phyloP scores from a whole-genome alignment of 805 yeast species.

The Barnettozyma vustinii region DNA sequence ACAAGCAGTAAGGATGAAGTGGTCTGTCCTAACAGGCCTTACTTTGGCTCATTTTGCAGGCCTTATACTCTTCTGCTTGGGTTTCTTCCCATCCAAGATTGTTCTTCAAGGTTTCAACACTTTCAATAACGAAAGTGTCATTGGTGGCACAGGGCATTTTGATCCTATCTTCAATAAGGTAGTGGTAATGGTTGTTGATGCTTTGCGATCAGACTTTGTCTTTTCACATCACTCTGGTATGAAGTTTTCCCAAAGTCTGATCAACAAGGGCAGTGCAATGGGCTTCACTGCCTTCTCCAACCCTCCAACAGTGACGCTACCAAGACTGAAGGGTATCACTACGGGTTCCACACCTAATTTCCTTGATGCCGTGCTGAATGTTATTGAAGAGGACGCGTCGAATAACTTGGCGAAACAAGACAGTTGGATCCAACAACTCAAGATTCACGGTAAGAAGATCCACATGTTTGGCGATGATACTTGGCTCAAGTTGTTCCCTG shows the following conservation, averaged over 20 bases:
- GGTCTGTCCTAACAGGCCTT: slow-evolving; percentile 3
- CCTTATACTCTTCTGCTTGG: slow-evolving; percentile 60
- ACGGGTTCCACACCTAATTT: slow-evolving; percentile 95
- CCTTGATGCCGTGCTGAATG: slow-evolving; percentile 87
- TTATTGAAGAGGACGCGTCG: slow-evolving; percentile 85
- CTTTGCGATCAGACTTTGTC: slow-evolving; percentile 84
- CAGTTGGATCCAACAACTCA: slow-evolving; percentile 78
- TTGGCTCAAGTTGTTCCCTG: slow-evolving; percentile 88
- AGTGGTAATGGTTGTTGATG: slow-evolving; percentile 86
- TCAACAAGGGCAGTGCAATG: slow-evolving; percentile 63
- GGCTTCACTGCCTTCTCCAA: slow-evolving; percentile 90
- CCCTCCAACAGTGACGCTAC: slow-evolving; percentile 96
- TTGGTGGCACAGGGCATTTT: slow-evolving; percentile 20
- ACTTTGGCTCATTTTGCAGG: slow-evolving; percentile 42
- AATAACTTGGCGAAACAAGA: slow-evolving; percentile 66
- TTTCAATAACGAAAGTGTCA: slow-evolving; percentile 15
- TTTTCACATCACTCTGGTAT: slow-evolving; percentile 63
- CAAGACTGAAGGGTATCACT: slow-evolving; percentile 87
- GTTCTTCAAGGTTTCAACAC: slow-evolving; percentile 57
- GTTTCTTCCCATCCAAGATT: slow-evolving; percentile 90
- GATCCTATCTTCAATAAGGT: slow-evolving; percentile 56
- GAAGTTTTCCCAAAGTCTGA: slow-evolving; percentile 57
- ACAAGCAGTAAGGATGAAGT: slow-evolving; percentile 4
- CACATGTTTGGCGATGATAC: slow-evolving; percentile 97
- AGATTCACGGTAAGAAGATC: slow-evolving; percentile 32